Evolutionary conservation across 805 yeast species (phyloP), one percentile per base, ranked within the genome.

Genomic region (Blastobotrys attinorum): DNA sequence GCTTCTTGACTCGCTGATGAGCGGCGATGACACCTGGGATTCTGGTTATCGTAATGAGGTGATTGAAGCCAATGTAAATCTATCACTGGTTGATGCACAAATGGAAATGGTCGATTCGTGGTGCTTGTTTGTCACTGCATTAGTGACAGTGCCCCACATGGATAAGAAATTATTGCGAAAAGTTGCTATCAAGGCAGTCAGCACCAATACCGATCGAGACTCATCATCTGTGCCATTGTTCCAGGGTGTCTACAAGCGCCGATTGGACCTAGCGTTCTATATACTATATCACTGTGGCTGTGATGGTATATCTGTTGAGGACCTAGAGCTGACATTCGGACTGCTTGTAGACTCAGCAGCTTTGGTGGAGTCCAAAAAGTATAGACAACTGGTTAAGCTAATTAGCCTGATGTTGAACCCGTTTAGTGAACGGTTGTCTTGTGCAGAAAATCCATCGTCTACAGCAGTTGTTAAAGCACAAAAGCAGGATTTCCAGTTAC

Each of bases 121-220:
- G 73, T 88, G 90, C 40, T 87, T 92, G 1, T 65, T 88, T 27
- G 49, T 86, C 18, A 79, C 90, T 0, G 76, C 90, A 0, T 41
- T 80, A 66, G 47, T 70, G 6, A 61, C 39, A 4, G 18, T 15
- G 4, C 34, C 38, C 5, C n/a, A n/a, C n/a, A n/a, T n/a, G n/a
- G 47, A 47, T 4, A 37, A 39, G 13, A 27, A 43, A 7, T 35
- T 51, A 2, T 40, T 48, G 5, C 49, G 44, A 8, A 32, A 61
- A 6, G 55, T 71, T 37, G 78, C 77, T 0, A 56, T 69, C 6
- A 62, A 68, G 22, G 63, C 86, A n/a, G 62, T 88, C 32, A 65
- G 65, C 40, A 63, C 73, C 5, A 77, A 76, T 49, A 59, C 64
- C 23, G 66, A 69, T 1, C 78, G 75, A 46, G 83, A 83, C 6